A percentile compares a stretch with the other conserved stretches of the same genome.
Conservation (phyloP, 2,329 filamentous ascomycete genomes). For the Amauroascus verrucosus region DNA sequence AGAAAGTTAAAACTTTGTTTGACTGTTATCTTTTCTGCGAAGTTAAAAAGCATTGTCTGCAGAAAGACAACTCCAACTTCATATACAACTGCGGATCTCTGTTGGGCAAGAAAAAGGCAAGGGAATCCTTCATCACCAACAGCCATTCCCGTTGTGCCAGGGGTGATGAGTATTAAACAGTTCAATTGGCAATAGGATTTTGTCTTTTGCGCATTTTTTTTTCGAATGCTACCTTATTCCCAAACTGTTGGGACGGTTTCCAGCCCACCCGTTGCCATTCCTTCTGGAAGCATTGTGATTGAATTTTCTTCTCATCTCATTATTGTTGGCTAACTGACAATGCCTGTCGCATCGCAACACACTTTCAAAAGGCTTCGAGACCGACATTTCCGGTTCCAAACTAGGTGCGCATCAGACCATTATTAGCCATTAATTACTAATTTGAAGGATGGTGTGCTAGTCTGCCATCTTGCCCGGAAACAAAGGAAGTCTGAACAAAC, state of each 20-base stretch:
- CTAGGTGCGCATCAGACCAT: neutral
- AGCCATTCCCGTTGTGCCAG: neutral
- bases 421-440: neutral
- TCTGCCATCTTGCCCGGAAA: neutral
- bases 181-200: neutral
- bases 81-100: neutral
- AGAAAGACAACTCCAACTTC: neutral
- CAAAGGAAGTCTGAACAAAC: constrained; percentile 8
- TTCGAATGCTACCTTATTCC: constrained; percentile 4
- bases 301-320: neutral
- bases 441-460: neutral
- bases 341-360: neutral
- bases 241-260: neutral
- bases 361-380: neutral
- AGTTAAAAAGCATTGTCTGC: neutral
- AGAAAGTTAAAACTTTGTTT: no score
- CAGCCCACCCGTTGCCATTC: neutral
- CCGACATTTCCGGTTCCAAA: neutral
- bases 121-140: neutral
- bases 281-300: constrained; percentile 7
- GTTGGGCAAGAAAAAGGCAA: neutral
- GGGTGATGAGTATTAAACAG: neutral
- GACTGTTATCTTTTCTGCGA: no score
- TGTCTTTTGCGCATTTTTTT: neutral
- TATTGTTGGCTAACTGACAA: neutral